Percentiles rank a stretch among this genome's conserved stretches.
These are phyloP conservation scores for Fusarium verticillioides DNA, from an alignment of 2,329 filamentous ascomycete genomes.

Conservation along the genomic window DNA sequence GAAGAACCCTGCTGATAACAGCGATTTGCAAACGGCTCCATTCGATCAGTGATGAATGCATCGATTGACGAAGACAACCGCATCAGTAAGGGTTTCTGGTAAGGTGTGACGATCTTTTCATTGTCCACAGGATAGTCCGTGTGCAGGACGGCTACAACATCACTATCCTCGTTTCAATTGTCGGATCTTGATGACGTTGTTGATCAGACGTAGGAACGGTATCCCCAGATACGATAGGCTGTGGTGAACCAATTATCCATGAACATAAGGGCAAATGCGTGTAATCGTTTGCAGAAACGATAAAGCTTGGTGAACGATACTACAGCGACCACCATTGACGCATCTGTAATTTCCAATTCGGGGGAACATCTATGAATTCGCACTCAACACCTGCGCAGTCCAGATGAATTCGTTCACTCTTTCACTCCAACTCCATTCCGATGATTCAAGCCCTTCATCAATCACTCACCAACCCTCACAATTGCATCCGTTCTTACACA, in stretches of 20 bases:
- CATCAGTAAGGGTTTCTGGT: slow-evolving; percentile 25
- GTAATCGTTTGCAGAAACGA: slow-evolving; percentile 27
- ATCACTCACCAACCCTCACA: slow-evolving; percentile 8
- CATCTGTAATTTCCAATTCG: background rate
- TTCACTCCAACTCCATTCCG: slow-evolving; percentile 10
- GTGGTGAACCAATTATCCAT: slow-evolving; percentile 37
- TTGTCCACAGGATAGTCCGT: slow-evolving; percentile 43
- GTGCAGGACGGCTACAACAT: slow-evolving; percentile 43
- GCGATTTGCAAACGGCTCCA: slow-evolving; percentile 35
- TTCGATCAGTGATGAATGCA: slow-evolving; percentile 31
- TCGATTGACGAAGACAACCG: slow-evolving; percentile 33
- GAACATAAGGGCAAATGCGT: slow-evolving; percentile 35
- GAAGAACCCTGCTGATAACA: slow-evolving; percentile 33
- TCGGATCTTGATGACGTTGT: slow-evolving; percentile 36
- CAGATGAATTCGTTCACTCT: background rate
- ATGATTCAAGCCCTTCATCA: background rate
- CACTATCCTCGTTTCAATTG: slow-evolving; percentile 44
- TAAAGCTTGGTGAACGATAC: background rate
- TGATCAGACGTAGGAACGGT: slow-evolving; percentile 25
- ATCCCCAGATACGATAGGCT: slow-evolving; percentile 37
- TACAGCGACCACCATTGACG: background rate
- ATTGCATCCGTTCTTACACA: slow-evolving; percentile 18
- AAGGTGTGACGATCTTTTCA: slow-evolving; percentile 35
- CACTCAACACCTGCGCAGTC: background rate
- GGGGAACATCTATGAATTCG: background rate